Evolutionary conservation across 495 filamentous ascomycete species (phyloP).

Genomic region (Cercophora newfieldiana): DNA sequence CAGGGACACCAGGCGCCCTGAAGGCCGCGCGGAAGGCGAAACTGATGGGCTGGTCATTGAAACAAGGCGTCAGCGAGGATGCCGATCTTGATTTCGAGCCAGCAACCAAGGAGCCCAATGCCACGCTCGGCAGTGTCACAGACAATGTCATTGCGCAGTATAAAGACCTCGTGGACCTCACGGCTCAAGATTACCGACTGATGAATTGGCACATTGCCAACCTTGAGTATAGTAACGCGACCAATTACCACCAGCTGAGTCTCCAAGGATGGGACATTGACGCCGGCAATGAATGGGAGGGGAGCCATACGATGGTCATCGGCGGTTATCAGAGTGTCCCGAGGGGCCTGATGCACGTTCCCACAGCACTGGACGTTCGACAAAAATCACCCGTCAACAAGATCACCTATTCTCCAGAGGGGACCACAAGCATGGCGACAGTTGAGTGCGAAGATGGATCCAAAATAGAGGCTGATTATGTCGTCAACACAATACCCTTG

Average conservation of each 20-base stretch:
- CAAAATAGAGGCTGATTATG: constrained; percentile 73
- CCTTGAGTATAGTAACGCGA: constrained; percentile 94
- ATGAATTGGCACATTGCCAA: constrained; percentile 99
- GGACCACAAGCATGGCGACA: constrained; percentile 42
- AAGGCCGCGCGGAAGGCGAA: constrained; percentile 69
- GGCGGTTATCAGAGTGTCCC: constrained; percentile 92
- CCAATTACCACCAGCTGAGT: constrained; percentile 81
- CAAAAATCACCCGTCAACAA: constrained; percentile 66
- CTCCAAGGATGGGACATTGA: constrained; percentile 95
- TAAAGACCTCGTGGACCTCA: constrained; percentile 76
- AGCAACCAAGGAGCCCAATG: constrained; percentile 56
- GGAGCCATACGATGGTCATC: constrained; percentile 85
- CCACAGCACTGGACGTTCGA: constrained; percentile 75
- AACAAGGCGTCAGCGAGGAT: constrained; percentile 60
- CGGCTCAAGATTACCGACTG: constrained; percentile 80
- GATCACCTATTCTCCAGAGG: constrained; percentile 64
- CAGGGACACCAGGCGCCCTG: constrained; percentile 55
- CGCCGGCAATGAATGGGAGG: constrained; percentile 95
- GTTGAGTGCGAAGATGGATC: constrained; percentile 81
- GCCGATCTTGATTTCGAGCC: constrained; percentile 73
- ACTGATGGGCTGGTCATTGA: constrained; percentile 78
- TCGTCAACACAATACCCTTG: constrained; percentile 85
- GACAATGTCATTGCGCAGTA: constrained; percentile 89
- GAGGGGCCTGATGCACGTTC: constrained; percentile 73
- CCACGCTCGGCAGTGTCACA: constrained; percentile 84